Evolutionary conservation across 2,329 filamentous ascomycete genomes (phyloP).

Genomic region (Sclerotinia trifoliorum): DNA sequence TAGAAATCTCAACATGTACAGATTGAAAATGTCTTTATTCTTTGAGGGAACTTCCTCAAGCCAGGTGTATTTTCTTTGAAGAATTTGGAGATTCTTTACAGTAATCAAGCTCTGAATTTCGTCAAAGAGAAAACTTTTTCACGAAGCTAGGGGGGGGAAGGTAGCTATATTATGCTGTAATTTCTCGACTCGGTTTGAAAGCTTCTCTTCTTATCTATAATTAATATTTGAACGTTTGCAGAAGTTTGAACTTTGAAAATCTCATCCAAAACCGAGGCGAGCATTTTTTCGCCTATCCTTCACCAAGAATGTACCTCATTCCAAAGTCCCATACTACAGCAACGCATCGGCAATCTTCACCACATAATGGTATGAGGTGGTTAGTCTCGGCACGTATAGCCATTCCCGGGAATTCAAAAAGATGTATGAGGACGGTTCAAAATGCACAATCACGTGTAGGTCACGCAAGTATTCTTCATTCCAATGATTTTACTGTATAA

Average conservation of each 20-base stretch:
- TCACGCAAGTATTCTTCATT: constrained; percentile 26
- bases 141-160: constrained; percentile 16
- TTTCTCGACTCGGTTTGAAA: background rate
- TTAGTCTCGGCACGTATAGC: constrained; percentile 21
- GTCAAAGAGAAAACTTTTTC: constrained; percentile 9
- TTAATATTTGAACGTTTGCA: constrained; percentile 21
- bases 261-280: constrained; percentile 6
- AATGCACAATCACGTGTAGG: constrained; percentile 20
- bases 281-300: constrained; percentile 4
- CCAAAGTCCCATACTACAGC: background rate
- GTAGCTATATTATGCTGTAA: constrained; percentile 11
- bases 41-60: constrained; percentile 6
- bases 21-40: background rate
- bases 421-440: constrained; percentile 24
- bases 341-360: constrained; percentile 10
- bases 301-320: constrained; percentile 23
- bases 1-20: background rate
- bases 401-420: constrained; percentile 23
- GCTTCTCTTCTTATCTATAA: background rate
- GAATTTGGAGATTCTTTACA: background rate
- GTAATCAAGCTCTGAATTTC: too few relatives aligned
- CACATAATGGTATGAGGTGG: constrained; percentile 15
- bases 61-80: constrained; percentile 4
- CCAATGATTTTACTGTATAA: constrained; percentile 26
- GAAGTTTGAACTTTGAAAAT: background rate